Conservation (phyloP, 192 early-diverging fungal genomes). For the Backusella westeae region DNA sequence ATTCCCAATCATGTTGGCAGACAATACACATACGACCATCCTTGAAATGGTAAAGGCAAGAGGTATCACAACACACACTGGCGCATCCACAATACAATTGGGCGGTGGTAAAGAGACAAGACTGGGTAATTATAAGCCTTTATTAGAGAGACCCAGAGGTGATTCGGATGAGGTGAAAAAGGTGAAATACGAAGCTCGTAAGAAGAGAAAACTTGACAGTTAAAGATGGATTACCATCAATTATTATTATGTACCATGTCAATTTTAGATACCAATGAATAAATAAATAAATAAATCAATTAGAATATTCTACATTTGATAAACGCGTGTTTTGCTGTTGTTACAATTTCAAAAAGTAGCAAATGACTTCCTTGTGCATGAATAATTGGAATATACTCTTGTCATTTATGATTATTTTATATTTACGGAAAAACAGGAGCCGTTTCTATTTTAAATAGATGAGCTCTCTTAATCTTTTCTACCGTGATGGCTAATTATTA, state of each 20-base stretch:
- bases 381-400: background rate
- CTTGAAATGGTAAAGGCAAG: background rate
- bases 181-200: conserved; percentile 34
- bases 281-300: background rate
- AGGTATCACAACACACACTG: background rate
- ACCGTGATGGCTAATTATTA: background rate
- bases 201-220: conserved; percentile 7
- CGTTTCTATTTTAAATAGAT: background rate
- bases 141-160: conserved; percentile 26
- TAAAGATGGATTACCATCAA: background rate
- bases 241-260: background rate
- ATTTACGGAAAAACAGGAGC: background rate
- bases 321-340: background rate
- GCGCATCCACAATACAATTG: conserved; percentile 19
- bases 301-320: background rate
- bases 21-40: background rate
- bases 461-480: background rate
- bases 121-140: conserved; percentile 14
- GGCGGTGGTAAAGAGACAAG: conserved; percentile 31
- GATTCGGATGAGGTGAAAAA: conserved; percentile 39
- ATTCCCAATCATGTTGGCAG: conserved; percentile 5
- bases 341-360: background rate
- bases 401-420: background rate
- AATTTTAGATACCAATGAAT: background rate
- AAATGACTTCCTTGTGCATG: background rate